A percentile compares a stretch with the other conserved stretches of the same genome.
Conservation (phyloP, 2,329 filamentous ascomycete species). For the Penicillium sp. region DNA sequence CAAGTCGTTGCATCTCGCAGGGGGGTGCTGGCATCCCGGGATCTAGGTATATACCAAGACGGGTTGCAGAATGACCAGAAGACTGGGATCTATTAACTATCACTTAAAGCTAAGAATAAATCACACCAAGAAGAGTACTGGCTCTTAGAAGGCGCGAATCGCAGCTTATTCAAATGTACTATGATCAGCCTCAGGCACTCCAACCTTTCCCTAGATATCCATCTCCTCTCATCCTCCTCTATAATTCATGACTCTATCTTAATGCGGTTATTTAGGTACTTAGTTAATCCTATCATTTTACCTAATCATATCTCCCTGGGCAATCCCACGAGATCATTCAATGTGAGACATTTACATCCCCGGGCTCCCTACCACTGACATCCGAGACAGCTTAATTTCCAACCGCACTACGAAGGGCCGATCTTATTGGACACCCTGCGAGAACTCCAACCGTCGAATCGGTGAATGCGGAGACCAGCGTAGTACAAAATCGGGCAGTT, state of each 20-base stretch:
- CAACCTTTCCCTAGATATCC: background rate
- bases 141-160: background rate
- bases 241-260: background rate
- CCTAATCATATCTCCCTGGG: background rate
- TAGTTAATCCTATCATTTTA: background rate
- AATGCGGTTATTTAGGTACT: background rate
- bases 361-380: background rate
- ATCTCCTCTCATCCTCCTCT: background rate
- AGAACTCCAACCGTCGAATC: background rate
- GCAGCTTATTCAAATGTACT: background rate
- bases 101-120: background rate
- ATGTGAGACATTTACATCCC: background rate
- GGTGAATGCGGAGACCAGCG: slow-evolving; percentile 2
- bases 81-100: background rate
- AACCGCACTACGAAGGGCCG: slow-evolving; percentile 1
- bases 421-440: background rate
- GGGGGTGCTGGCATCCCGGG: background rate
- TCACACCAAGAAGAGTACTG: background rate
- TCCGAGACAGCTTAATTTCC: background rate
- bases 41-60: background rate
- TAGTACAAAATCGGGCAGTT: slow-evolving; percentile 15
- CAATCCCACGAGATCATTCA: background rate
- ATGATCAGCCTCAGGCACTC: background rate
- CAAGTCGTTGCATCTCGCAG: background rate
- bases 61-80: background rate